These are phyloP conservation scores for Binderoboletus segoi DNA, from an alignment of 1,284 basidiomycete species.

Conservation along the genomic window DNA sequence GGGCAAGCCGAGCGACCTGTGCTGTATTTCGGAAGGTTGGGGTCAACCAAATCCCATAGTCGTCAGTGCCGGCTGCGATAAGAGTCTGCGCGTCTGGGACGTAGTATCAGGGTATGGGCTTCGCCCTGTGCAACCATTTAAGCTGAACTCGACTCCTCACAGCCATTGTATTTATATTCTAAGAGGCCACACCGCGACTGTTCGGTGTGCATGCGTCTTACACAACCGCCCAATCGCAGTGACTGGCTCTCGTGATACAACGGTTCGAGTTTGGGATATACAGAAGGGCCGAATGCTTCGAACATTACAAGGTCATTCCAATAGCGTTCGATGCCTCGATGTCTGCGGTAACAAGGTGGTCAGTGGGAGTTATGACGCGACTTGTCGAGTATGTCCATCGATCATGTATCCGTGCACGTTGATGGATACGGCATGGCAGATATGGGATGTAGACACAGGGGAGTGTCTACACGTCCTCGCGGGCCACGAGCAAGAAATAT, in stretches of 20 bases:
- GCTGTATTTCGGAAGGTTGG: slow-evolving; percentile 62
- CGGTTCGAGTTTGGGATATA: slow-evolving; percentile 93
- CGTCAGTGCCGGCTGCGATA: slow-evolving; percentile 93
- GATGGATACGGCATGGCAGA: slow-evolving; percentile 40
- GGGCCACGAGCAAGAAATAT: slow-evolving; percentile 94
- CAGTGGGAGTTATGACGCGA: slow-evolving; percentile 90
- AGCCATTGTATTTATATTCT: slow-evolving; percentile 82
- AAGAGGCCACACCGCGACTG: slow-evolving; percentile 87
- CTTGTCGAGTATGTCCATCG: slow-evolving; percentile 64
- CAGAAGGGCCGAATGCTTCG: slow-evolving; percentile 74
- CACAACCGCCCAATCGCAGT: slow-evolving; percentile 88
- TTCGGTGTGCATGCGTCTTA: slow-evolving; percentile 89
- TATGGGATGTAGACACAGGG: slow-evolving; percentile 86
- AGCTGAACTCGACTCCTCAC: slow-evolving; percentile 5
- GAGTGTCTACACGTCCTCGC: slow-evolving; percentile 82
- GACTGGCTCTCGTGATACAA: slow-evolving; percentile 86
- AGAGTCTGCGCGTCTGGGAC: slow-evolving; percentile 91
- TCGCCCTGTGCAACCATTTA: not conserved
- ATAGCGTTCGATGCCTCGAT: slow-evolving; percentile 89
- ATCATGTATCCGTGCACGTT: not conserved
- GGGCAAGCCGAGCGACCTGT: slow-evolving; percentile 58
- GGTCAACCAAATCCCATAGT: slow-evolving; percentile 70
- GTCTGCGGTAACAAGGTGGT: slow-evolving; percentile 80
- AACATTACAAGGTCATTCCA: slow-evolving; percentile 77
- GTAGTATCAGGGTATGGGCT: slow-evolving; percentile 71